A percentile compares a stretch with the other conserved stretches of the same genome.
Conservation (phyloP, 225 moss, liverwort and hornwort species). For the Ulota crispa region DNA sequence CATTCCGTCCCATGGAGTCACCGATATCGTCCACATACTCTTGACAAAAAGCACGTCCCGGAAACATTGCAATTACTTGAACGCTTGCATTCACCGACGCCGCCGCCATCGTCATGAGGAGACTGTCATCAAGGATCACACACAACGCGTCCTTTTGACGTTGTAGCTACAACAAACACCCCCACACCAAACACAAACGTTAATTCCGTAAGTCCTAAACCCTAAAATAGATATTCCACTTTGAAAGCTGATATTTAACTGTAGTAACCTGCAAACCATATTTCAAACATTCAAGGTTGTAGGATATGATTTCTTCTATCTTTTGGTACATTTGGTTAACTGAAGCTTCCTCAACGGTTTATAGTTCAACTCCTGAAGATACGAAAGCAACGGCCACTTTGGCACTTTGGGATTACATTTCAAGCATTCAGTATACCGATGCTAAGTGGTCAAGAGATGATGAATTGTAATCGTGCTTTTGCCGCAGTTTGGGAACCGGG, state of each 20-base stretch:
- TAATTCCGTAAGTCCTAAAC: not conserved
- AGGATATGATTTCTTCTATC: not conserved
- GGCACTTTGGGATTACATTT: not conserved
- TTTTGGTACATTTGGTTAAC: not conserved
- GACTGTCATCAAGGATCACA: slow-evolving; percentile 78
- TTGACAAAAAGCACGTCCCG: slow-evolving; percentile 59
- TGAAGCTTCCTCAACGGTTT: not conserved
- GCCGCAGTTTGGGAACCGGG: not conserved
- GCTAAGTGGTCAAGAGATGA: slow-evolving; percentile 4
- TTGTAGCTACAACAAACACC: slow-evolving; percentile 44
- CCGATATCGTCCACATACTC: slow-evolving; percentile 43
- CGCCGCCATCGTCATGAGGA: slow-evolving; percentile 62
- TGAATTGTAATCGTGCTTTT: not conserved
- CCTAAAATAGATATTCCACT: not conserved
- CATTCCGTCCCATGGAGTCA: slow-evolving; percentile 35
- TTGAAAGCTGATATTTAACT: not conserved
- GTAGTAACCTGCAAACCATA: not conserved
- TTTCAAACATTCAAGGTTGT: not conserved
- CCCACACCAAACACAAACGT: not conserved
- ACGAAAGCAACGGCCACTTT: not conserved
- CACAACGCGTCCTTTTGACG: slow-evolving; percentile 47
- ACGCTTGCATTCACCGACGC: slow-evolving; percentile 42
- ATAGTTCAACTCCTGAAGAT: not conserved
- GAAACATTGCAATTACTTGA: slow-evolving; percentile 73
- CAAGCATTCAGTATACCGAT: not conserved